Evolutionary conservation across 2,329 filamentous ascomycete species (phyloP).

Genomic region (Sclerotinia nivalis): DNA sequence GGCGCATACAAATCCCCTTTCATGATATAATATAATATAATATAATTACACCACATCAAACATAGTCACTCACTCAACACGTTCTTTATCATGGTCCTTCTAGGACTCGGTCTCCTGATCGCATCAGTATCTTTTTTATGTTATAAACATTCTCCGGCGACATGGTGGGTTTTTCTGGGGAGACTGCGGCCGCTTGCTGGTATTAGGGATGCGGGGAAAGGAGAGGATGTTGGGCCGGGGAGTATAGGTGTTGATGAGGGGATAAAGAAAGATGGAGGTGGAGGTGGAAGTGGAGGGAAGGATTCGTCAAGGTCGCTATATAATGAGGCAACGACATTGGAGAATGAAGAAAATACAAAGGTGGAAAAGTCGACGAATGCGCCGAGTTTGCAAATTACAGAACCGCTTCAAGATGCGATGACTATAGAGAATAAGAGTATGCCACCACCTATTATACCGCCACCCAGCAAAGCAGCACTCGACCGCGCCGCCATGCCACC

Average conservation of each 20-base stretch:
- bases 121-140: conserved; percentile 60
- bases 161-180: conserved; percentile 45
- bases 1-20: not conserved
- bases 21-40: not conserved
- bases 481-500: conserved; percentile 47
- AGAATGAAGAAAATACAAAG: not conserved
- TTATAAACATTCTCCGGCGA: conserved; percentile 54
- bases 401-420: not conserved
- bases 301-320: not conserved
- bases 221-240: conserved; percentile 27
- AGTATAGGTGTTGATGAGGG: conserved; percentile 1
- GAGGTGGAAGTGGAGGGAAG: not conserved
- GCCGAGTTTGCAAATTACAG: not conserved
- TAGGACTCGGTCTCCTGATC: conserved; percentile 63
- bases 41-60: not conserved
- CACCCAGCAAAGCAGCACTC: conserved; percentile 29
- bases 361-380: not conserved
- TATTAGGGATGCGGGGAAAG: conserved; percentile 16
- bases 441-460: not conserved
- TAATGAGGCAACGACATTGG: no score
- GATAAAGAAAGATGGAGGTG: not conserved
- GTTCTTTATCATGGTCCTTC: not conserved
- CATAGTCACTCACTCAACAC: not conserved
- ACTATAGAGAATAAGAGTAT: not conserved
- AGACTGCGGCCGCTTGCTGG: conserved; percentile 33